phyloP scores from a whole-genome alignment of 371 early-diverging fungal genomes.

The Globomyces sp. region DNA sequence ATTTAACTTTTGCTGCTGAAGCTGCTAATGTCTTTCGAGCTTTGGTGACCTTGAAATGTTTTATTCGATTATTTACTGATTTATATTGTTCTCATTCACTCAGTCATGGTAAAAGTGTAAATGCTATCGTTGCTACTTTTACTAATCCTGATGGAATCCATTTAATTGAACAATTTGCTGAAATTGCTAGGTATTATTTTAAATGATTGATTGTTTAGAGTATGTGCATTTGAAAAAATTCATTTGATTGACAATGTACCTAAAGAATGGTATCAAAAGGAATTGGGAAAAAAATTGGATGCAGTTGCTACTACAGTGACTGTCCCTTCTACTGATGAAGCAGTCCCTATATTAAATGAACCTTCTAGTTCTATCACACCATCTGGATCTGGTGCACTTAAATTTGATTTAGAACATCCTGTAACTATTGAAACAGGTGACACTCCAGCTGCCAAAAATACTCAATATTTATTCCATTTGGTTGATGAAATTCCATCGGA shows the following conservation, averaged over 20 bases:
- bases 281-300: neutral
- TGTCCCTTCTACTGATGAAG: too few species aligned
- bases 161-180: neutral
- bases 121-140: conserved; percentile 40
- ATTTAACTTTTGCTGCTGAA: neutral
- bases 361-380: neutral
- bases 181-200: neutral
- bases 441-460: conserved; percentile 54
- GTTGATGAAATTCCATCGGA: conserved; percentile 66
- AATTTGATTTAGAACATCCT: neutral
- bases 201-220: conserved; percentile 30
- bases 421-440: too few species aligned
- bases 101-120: conserved; percentile 63
- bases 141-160: conserved; percentile 28
- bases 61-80: conserved; percentile 70
- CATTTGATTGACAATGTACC: conserved; percentile 63
- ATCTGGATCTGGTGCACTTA: neutral
- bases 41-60: conserved; percentile 62
- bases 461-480: conserved; percentile 62
- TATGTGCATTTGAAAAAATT: conserved; percentile 67
- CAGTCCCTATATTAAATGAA: too few species aligned
- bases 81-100: conserved; percentile 66
- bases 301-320: neutral
- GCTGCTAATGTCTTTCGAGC: conserved; percentile 59
- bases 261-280: conserved; percentile 60